Evolutionary conservation across 352 stramenopile species (phyloP), one percentile per base, ranked within the genome.

Genomic region (Thalassiosira mediterranea): DNA sequence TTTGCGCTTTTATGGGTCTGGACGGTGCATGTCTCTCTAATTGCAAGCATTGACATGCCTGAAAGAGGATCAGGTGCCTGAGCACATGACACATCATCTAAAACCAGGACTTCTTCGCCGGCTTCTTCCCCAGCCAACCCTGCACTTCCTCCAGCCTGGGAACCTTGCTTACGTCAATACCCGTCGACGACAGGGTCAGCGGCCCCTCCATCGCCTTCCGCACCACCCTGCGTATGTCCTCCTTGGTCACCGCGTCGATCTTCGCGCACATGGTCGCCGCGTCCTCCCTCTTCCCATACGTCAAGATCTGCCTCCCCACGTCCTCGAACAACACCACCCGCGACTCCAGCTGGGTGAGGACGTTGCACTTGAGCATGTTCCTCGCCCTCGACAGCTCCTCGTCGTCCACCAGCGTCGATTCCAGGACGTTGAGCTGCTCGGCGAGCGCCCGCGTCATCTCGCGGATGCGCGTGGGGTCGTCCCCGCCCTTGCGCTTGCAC

Each of bases 311-410:
- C 25, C 97, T 91, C 1, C 95, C 97, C 79, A 99, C 98, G 88
- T 99, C 97, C 90, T 99, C 97, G 84, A 98, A 99, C 67, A 99
- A 79, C 52, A 99, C 95, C 81, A 98, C 92, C 26, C 97, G 89
- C 23, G 93, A 98, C 90, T 99, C 97, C 48, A 99, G 91, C 76
- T 99, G 98, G 86, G 98, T 99, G 48, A 99, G 90, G 44, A 99
- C 94, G 58, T 97, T 98, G 72, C 94, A 98, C 86, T 98, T 99
- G 59, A 99, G 94, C 94, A 99, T 98, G 88, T 99, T 99, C 84
- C 97, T 96, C 42, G 97, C 97, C 34, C 97, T 94, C 46, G 83
- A 70, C 40, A 99, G 90, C 86, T 99, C 90, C 54, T 94, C 80
- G 40, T 93, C 77, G 19, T 29, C 81, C 1, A 95, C 90, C 42